These are phyloP conservation scores for Microglena sp. DNA, from an alignment of 139 green algal species.

Conservation along the genomic window DNA sequence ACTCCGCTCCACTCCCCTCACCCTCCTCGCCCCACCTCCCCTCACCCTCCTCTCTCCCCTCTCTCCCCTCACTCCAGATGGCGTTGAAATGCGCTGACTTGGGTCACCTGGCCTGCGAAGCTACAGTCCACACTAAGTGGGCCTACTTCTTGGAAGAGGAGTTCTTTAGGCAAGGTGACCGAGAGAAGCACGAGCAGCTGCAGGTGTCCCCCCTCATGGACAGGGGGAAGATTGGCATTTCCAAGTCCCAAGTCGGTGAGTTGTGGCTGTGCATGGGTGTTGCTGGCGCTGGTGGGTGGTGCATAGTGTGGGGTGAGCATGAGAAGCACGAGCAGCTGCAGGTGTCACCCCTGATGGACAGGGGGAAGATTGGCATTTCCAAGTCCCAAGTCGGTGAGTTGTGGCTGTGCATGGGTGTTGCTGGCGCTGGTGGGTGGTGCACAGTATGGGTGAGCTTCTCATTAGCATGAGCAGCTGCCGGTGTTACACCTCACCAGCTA, in stretches of 20 bases:
- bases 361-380: conserved; percentile 38
- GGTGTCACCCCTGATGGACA: conserved; percentile 46
- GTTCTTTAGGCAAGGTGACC: conserved; percentile 50
- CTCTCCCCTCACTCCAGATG: conserved; percentile 27
- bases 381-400: conserved; percentile 27
- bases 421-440: no score
- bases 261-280: not conserved
- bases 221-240: conserved; percentile 38
- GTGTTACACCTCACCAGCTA: conserved; percentile 42
- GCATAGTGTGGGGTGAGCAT: no score
- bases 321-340: conserved; percentile 32
- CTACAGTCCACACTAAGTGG: conserved; percentile 40
- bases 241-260: conserved; percentile 33
- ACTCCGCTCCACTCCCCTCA: no score
- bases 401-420: no score
- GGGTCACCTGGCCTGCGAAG: conserved; percentile 35
- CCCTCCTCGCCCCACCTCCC: no score
- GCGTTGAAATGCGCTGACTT: conserved; percentile 52
- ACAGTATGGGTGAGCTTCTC: no score
- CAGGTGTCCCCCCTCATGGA: conserved; percentile 46
- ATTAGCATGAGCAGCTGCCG: conserved; percentile 35
- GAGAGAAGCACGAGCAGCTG: conserved; percentile 31
- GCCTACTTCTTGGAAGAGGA: conserved; percentile 43
- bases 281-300: no score
- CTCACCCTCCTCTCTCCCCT: no score